Conservation (phyloP, 164 flowering plant species). For the Aristolochia fimbriata region DNA sequence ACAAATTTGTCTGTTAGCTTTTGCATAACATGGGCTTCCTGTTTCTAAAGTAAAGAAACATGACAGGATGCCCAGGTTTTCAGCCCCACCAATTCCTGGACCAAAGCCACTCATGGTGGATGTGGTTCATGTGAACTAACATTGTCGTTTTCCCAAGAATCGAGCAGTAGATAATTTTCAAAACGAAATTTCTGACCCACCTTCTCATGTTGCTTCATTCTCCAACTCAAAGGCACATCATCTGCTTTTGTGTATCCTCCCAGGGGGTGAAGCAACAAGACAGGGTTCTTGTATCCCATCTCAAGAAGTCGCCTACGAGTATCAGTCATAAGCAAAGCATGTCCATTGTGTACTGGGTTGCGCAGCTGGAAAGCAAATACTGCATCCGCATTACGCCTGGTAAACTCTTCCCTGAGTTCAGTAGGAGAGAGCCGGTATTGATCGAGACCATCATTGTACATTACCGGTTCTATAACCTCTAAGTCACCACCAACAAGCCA, state of each 20-base stretch:
- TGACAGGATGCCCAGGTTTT: no score
- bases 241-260: constrained; percentile 97
- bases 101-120: no score
- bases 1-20: no score
- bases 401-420: constrained; percentile 66
- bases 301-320: constrained; percentile 86
- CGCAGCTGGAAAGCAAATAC: constrained; percentile 93
- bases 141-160: no score
- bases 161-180: no score
- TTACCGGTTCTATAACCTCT: constrained; percentile 70
- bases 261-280: constrained; percentile 84
- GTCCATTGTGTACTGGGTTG: constrained; percentile 97
- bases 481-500: constrained; percentile 91
- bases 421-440: constrained; percentile 74
- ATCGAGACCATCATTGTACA: constrained; percentile 85
- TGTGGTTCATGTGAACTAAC: no score
- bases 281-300: constrained; percentile 92
- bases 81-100: no score
- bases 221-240: constrained; percentile 89
- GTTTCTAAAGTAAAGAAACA: no score
- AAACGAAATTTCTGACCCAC: constrained; percentile 15
- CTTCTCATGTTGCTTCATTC: constrained; percentile 98
- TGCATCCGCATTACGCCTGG: constrained; percentile 77
- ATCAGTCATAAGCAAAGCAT: constrained; percentile 94
- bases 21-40: no score